Conservation (phyloP, 306 rosid genomes). For the Cicer cuneatum region DNA sequence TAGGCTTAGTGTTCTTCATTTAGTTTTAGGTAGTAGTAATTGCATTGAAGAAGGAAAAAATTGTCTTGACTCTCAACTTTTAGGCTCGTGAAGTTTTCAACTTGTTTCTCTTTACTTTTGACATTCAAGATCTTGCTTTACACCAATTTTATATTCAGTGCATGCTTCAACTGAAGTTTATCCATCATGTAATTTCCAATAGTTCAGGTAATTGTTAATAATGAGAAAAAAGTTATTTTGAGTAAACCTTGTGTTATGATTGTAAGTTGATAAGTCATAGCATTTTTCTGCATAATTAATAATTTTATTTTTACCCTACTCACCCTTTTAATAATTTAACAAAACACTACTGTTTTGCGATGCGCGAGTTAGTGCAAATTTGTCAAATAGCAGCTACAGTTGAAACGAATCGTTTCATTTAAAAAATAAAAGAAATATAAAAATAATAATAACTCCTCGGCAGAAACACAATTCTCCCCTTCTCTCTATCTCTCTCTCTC, state of each 20-base stretch:
- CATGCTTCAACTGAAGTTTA: constrained; percentile 23
- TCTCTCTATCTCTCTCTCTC: no score
- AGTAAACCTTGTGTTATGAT: neutral
- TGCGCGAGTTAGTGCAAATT: no score
- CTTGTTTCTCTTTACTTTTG: constrained; percentile 29
- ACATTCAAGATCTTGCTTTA: neutral
- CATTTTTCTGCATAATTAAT: neutral
- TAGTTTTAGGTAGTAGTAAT: neutral
- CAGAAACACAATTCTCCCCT: no score
- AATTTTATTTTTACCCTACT: neutral
- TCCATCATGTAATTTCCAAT: constrained; percentile 6
- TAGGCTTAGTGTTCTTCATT: constrained; percentile 16
- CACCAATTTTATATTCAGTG: constrained; percentile 26
- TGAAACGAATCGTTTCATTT: no score
- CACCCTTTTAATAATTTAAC: neutral
- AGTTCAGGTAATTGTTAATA: constrained; percentile 13
- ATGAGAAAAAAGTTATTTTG: constrained; percentile 15
- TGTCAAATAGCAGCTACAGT: no score
- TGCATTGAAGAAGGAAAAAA: neutral
- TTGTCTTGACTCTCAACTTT: neutral
- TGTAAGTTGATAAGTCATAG: neutral
- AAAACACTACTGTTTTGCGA: no score
- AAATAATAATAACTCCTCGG: no score
- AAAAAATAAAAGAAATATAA: no score
- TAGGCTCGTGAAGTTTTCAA: constrained; percentile 23